Conservation (phyloP, 768 basidiomycete species). For the Tylopilus vinaceipallidus region DNA sequence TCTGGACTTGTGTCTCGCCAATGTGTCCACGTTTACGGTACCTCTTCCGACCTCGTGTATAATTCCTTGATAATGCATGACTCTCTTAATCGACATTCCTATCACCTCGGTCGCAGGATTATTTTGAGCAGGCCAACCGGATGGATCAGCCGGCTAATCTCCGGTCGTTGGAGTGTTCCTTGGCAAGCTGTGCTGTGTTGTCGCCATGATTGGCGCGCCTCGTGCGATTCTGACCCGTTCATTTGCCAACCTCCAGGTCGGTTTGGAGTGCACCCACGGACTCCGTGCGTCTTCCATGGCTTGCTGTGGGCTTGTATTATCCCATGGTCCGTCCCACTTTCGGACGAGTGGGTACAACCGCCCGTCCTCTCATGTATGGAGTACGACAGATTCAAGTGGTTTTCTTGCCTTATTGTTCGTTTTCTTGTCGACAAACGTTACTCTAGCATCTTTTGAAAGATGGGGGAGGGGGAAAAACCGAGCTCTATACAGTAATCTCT, state of each 20-base stretch:
- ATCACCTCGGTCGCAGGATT: constrained; percentile 3
- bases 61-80: background rate
- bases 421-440: no score
- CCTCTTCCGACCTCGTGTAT: constrained; percentile 9
- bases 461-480: no score
- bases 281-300: background rate
- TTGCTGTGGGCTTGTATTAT: constrained; percentile 3
- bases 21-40: background rate
- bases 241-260: no score
- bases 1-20: background rate
- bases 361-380: background rate
- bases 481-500: no score
- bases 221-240: background rate
- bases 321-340: background rate
- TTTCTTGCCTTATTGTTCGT: no score
- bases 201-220: background rate
- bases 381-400: background rate
- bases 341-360: background rate
- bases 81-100: background rate
- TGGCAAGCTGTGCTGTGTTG: constrained; percentile 20
- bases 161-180: constrained; percentile 11
- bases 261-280: background rate
- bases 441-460: no score
- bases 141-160: background rate
- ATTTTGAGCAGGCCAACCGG: constrained; percentile 1